Base-by-base conservation (phyloP, 192 early-diverging fungal genomes). In the Coemansia sp. region DNA sequence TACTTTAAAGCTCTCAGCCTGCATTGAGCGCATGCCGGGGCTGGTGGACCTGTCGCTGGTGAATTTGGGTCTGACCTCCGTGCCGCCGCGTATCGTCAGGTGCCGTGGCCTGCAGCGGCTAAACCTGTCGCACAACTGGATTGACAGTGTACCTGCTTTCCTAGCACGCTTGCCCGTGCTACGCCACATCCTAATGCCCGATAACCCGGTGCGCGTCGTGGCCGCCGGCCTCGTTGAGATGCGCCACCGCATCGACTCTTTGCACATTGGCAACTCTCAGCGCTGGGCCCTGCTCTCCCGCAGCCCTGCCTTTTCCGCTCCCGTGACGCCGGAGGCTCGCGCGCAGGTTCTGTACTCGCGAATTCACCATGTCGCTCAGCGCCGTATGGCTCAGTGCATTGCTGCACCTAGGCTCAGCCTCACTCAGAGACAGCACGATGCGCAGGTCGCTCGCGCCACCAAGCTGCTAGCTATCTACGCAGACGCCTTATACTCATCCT, bases 41-140 rank as follows among this genome's bases (percentile, higher is more conserved):
- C 64, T 84, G 64, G 41, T 59, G 23, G 66, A 69, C 44, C 65
- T 79, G 45, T 19, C 64, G 60, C 74, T 84, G 64, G 63, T 84
- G 23, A 84, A 84, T 58, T 46, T 84, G 2, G 82, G 82, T 4
- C 74, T 84, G 37, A 72, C 64, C 1, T 45, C 37, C 45, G 66
- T 84, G 34, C 73, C 74, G 23, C 61, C 48, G 17, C 38, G 69
- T 37, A 21, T 76, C 19, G 42, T 46, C 46, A 34, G 41, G 29
- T 77, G 75, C 48, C 67, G 27, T 12, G 76, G 72, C 6, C 74
- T 84, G 70, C 70, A 42, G 12, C 61, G 71, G 31, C 82, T 84
- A 42, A 66, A 84, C 62, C 63, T 84, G 77, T 78, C 82, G 57
- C 77, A 84, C 77, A 84, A 84, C 71, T 84, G 82, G 82, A 73